Percentiles rank a stretch among this genome's conserved stretches.
Conservation (phyloP, 257 asterid genomes). For the Lycium ferocissimum region DNA sequence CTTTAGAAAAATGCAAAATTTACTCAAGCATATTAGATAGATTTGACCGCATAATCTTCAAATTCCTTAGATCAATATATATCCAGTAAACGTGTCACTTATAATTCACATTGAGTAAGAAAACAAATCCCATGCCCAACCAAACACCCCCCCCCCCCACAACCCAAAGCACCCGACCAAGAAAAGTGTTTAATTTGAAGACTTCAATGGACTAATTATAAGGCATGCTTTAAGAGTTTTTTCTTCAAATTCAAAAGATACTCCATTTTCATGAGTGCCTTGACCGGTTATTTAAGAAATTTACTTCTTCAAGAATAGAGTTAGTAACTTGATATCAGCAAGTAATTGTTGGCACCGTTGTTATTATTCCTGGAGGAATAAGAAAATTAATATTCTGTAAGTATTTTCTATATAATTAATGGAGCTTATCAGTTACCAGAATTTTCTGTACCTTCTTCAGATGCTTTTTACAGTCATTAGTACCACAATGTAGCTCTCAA, state of each 20-base stretch:
- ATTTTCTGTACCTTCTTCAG: not conserved
- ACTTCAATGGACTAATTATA: not conserved
- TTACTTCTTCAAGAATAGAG: not conserved
- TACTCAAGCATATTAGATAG: not conserved
- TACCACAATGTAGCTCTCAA: not conserved
- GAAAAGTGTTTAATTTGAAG: not conserved
- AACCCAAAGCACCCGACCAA: too few species aligned
- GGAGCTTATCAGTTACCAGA: not conserved
- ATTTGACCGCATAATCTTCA: not conserved
- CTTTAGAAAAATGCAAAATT: not conserved
- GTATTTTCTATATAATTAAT: not conserved
- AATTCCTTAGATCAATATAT: not conserved
- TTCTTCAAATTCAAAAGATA: not conserved
- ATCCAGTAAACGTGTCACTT: not conserved
- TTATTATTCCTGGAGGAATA: not conserved
- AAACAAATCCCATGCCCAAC: not conserved
- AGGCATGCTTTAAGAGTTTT: not conserved
- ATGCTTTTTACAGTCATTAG: not conserved
- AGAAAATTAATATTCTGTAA: not conserved
- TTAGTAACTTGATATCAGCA: conserved; percentile 18
- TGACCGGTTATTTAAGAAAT: not conserved
- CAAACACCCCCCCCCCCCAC: too few species aligned
- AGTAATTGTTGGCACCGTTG: not conserved
- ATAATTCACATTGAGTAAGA: not conserved
- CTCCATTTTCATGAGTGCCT: not conserved